Evolutionary conservation across 1,284 basidiomycete species (phyloP).

Genomic region (Ganoderma lingzhi): DNA sequence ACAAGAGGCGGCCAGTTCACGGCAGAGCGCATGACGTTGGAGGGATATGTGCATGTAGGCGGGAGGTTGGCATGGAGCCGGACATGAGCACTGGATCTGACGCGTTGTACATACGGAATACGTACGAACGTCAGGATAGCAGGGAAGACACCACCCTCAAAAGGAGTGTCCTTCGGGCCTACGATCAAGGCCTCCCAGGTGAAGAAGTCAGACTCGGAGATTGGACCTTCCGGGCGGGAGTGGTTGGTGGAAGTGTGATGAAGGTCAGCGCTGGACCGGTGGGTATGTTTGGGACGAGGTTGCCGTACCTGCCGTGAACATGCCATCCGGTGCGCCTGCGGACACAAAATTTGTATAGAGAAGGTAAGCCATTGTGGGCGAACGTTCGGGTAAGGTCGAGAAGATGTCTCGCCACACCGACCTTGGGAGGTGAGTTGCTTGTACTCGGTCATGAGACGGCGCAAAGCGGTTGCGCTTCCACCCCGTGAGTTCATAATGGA

Average conservation of each 20-base stretch:
- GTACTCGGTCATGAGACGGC: constrained; percentile 93
- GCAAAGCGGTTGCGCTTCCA: constrained; percentile 70
- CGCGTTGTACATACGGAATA: constrained; percentile 35
- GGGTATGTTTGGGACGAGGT: constrained; percentile 10
- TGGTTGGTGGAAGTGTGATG: constrained; percentile 11
- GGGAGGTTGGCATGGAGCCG: constrained; percentile 14
- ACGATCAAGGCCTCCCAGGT: constrained; percentile 98
- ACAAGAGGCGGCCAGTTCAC: constrained; percentile 11
- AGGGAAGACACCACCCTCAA: constrained; percentile 96
- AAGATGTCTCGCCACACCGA: constrained; percentile 36
- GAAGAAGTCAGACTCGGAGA: constrained; percentile 96
- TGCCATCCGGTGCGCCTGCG: constrained; percentile 86
- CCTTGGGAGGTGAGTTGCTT: constrained; percentile 81
- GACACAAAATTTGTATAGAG: constrained; percentile 17
- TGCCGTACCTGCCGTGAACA: constrained; percentile 88
- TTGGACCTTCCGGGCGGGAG: constrained; percentile 64
- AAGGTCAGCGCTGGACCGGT: constrained; percentile 26
- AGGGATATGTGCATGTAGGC: constrained; percentile 6
- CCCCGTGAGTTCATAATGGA: constrained; percentile 51
- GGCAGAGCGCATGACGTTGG: constrained; percentile 13
- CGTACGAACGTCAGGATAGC: constrained; percentile 93
- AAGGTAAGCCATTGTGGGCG: constrained; percentile 8
- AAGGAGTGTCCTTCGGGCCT: constrained; percentile 97
- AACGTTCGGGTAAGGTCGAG: not conserved
- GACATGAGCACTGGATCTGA: constrained; percentile 19